Evolutionary conservation across 495 filamentous ascomycete species (phyloP).

Genomic region (Neohortaea acidophila): DNA sequence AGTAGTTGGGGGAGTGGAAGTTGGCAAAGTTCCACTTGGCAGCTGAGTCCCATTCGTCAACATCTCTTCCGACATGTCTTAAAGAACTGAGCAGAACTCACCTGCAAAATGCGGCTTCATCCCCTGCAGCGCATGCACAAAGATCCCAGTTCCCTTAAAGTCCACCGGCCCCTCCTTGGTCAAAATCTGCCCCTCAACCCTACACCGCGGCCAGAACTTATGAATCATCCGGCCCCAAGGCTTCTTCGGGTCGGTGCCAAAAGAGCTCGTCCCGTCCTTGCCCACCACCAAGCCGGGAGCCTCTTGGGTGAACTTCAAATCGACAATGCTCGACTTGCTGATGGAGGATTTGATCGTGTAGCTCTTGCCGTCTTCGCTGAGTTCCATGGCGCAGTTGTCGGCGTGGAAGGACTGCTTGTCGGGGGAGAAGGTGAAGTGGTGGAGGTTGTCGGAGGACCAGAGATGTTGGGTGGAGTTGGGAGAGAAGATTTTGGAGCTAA

Average conservation of each 20-base stretch:
- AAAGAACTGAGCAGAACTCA: slow-evolving; percentile 24
- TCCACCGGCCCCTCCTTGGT: slow-evolving; percentile 73
- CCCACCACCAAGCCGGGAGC: slow-evolving; percentile 77
- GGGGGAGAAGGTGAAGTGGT: slow-evolving; percentile 68
- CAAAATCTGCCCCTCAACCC: slow-evolving; percentile 64
- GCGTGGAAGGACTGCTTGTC: slow-evolving; percentile 70
- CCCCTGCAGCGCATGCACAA: slow-evolving; percentile 74
- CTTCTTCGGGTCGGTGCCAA: slow-evolving; percentile 64
- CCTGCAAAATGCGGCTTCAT: slow-evolving; percentile 98
- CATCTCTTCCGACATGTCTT: background rate
- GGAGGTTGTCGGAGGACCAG: slow-evolving; percentile 66
- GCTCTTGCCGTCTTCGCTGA: slow-evolving; percentile 65
- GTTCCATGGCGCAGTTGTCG: slow-evolving; percentile 61
- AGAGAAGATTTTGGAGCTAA: slow-evolving; percentile 82
- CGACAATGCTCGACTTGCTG: slow-evolving; percentile 61
- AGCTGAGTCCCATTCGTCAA: slow-evolving; percentile 34
- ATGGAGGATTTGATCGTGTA: slow-evolving; percentile 77
- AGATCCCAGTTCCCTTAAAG: slow-evolving; percentile 62
- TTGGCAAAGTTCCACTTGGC: slow-evolving; percentile 85
- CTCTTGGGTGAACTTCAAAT: slow-evolving; percentile 59
- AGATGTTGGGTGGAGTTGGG: slow-evolving; percentile 48
- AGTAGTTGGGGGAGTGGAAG: slow-evolving; percentile 76
- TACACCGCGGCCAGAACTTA: slow-evolving; percentile 79
- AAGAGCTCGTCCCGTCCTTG: slow-evolving; percentile 70
- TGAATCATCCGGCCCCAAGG: slow-evolving; percentile 92